Conservation (phyloP, 2,329 filamentous ascomycete genomes). For the Torrubiellomyces zombiae region DNA sequence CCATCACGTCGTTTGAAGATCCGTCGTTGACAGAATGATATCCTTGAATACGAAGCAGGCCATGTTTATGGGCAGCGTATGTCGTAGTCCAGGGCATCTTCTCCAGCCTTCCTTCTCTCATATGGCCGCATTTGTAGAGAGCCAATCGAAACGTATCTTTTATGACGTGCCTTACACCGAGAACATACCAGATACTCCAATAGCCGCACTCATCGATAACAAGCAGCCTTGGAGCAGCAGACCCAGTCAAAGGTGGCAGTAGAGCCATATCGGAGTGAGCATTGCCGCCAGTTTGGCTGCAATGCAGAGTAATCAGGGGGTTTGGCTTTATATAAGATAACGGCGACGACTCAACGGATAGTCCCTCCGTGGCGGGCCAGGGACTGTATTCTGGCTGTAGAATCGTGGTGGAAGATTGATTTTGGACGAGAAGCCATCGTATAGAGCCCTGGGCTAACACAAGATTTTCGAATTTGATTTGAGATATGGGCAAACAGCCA, state of each 20-base stretch:
- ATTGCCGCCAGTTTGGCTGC: constrained; percentile 33
- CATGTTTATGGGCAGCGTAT: constrained; percentile 21
- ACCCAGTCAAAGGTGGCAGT: constrained; percentile 29
- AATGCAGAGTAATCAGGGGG: constrained; percentile 34
- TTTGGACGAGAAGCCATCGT: constrained; percentile 38
- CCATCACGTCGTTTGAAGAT: too few relatives aligned
- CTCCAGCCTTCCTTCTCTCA: constrained; percentile 20
- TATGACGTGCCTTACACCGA: constrained; percentile 17
- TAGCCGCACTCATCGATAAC: constrained; percentile 47
- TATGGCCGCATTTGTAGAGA: constrained; percentile 24
- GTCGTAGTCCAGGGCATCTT: constrained; percentile 14
- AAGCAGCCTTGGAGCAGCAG: constrained; percentile 44
- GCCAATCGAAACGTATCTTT: constrained; percentile 17
- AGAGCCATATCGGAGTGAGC: constrained; percentile 48
- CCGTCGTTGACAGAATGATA: too few relatives aligned
- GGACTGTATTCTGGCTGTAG: constrained; percentile 33
- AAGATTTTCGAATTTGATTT: constrained; percentile 31
- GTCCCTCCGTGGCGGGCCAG: too few relatives aligned
- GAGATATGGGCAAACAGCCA: constrained; percentile 30
- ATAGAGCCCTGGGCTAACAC: constrained; percentile 18
- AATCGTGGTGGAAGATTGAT: constrained; percentile 31
- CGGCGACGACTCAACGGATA: constrained; percentile 10
- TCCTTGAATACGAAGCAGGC: constrained; percentile 24
- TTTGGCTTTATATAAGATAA: constrained; percentile 39
- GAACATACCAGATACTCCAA: constrained; percentile 53